Evolutionary conservation across 176 grass and related monocot species (phyloP).

Genomic region (Hyparrhenia diplandra): DNA sequence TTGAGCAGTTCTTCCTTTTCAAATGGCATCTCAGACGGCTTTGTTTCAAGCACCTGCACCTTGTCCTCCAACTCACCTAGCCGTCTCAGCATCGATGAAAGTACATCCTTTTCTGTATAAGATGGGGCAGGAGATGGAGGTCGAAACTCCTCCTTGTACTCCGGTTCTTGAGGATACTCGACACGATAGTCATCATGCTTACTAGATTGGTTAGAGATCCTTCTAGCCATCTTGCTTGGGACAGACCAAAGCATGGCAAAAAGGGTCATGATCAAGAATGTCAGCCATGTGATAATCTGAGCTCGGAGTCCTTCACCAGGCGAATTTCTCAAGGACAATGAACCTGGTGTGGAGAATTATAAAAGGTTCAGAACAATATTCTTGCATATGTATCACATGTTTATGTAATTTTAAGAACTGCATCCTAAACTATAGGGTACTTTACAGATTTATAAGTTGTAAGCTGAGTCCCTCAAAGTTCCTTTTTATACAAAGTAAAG

Average conservation of each 20-base stretch:
- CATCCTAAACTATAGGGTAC: background rate
- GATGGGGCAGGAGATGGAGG: conserved; percentile 86
- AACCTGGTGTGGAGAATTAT: conserved; percentile 35
- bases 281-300: conserved; percentile 61
- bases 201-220: conserved; percentile 42
- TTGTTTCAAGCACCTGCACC: conserved; percentile 71
- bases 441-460: background rate
- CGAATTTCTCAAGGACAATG: conserved; percentile 30
- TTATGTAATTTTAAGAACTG: background rate
- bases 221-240: conserved; percentile 60
- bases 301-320: conserved; percentile 33
- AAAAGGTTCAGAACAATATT: background rate
- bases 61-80: conserved; percentile 85
- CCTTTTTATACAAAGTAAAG: background rate
- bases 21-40: conserved; percentile 82
- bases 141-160: conserved; percentile 72
- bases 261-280: conserved; percentile 65
- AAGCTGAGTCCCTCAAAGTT: background rate
- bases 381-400: background rate
- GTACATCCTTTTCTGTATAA: conserved; percentile 66
- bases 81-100: conserved; percentile 68
- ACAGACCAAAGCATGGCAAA: conserved; percentile 54
- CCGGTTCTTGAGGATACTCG: conserved; percentile 51
- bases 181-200: conserved; percentile 39
- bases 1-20: conserved; percentile 96